Conservation (phyloP, 2,329 filamentous ascomycete genomes). For the Colletotrichum sp. region DNA sequence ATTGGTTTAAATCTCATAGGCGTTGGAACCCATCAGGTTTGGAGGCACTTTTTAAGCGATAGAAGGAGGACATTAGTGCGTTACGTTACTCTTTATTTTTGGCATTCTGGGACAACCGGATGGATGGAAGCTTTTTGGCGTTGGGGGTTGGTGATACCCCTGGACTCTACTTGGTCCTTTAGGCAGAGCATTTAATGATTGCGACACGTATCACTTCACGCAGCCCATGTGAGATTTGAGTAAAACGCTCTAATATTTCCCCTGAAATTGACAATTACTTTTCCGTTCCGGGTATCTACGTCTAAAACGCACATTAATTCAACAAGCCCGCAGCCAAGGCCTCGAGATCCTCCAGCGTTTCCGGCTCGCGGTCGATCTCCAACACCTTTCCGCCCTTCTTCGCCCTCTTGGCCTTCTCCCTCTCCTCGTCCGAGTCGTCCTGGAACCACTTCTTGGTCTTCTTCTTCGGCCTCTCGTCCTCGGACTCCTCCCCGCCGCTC, state of each 20-base stretch:
- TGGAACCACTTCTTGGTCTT: constrained; percentile 83
- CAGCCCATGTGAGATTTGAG: not conserved
- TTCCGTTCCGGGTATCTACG: constrained; percentile 31
- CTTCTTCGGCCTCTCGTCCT: constrained; percentile 48
- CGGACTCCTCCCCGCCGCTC: constrained; percentile 40
- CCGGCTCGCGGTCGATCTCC: constrained; percentile 70
- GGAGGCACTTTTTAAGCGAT: not conserved
- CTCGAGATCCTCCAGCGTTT: constrained; percentile 82
- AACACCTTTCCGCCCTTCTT: constrained; percentile 60
- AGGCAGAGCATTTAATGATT: constrained; percentile 4
- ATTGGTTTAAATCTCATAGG: constrained; percentile 13
- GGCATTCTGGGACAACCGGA: constrained; percentile 2
- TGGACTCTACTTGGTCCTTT: constrained; percentile 4
- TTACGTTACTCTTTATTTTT: not conserved
- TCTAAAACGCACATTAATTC: constrained; percentile 21
- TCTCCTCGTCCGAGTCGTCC: constrained; percentile 58
- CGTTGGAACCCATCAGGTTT: not conserved
- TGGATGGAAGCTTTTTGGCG: constrained; percentile 4
- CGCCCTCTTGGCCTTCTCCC: constrained; percentile 42
- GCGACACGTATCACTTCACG: not conserved
- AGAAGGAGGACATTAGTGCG: not conserved
- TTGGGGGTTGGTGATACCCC: constrained; percentile 23
- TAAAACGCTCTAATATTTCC: not conserved
- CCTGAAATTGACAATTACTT: not conserved
- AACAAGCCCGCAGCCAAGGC: constrained; percentile 76